Conservation (phyloP, 352 stramenopile species). For the Phytophthora crassamura region DNA sequence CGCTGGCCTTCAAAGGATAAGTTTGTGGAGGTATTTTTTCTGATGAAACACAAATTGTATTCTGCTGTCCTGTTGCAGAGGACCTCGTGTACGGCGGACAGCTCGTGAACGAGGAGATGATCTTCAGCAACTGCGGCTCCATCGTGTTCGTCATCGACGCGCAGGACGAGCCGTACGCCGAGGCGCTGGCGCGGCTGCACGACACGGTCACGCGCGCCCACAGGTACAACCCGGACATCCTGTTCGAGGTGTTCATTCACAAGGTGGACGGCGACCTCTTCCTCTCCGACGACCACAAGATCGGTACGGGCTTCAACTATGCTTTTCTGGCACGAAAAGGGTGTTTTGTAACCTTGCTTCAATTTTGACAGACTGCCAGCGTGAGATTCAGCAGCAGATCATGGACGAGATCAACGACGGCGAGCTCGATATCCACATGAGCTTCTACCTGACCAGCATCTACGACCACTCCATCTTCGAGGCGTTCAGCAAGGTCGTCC, state of each 20-base stretch:
- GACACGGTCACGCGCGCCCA: slow-evolving; percentile 90
- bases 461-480: slow-evolving; percentile 98
- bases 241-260: slow-evolving; percentile 99
- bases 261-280: slow-evolving; percentile 99
- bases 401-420: slow-evolving; percentile 96
- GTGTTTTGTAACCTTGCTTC: neutral
- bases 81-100: slow-evolving; percentile 90
- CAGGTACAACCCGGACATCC: slow-evolving; percentile 95
- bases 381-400: slow-evolving; percentile 98
- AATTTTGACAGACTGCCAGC: slow-evolving; percentile 91
- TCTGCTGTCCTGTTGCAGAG: slow-evolving; percentile 37
- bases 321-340: neutral
- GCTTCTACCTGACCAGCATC: slow-evolving; percentile 92
- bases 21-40: neutral
- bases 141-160: slow-evolving; percentile 99
- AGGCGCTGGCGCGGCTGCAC: slow-evolving; percentile 87
- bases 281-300: slow-evolving; percentile 98
- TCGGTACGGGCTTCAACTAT: slow-evolving; percentile 61
- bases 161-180: slow-evolving; percentile 93
- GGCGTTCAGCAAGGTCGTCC: slow-evolving; percentile 97
- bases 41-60: neutral
- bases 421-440: slow-evolving; percentile 93
- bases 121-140: slow-evolving; percentile 91
- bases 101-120: slow-evolving; percentile 92
- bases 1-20: too few species aligned